phyloP scores from a whole-genome alignment of 306 rosid species.

The Cucurbita ficifolia region DNA sequence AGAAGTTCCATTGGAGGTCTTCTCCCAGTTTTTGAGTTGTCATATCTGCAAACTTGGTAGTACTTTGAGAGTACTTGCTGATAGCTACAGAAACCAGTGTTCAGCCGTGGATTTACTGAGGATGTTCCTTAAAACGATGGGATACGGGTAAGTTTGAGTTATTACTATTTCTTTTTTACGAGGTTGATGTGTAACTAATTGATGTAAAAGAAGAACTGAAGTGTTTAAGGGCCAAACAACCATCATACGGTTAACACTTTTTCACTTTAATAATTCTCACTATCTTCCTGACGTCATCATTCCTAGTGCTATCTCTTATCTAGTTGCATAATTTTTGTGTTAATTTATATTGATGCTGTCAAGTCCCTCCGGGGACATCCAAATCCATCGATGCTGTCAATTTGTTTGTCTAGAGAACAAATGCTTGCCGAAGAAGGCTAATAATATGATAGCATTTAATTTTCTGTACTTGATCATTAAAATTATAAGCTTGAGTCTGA shows the following conservation, averaged over 20 bases:
- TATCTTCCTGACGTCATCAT: neutral
- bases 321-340: neutral
- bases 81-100: slow-evolving; percentile 73
- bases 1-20: slow-evolving; percentile 66
- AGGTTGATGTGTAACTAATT: neutral
- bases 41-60: slow-evolving; percentile 55
- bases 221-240: neutral
- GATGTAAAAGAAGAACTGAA: neutral
- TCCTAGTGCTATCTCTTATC: neutral
- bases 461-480: neutral
- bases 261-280: neutral
- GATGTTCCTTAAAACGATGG: slow-evolving; percentile 76
- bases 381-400: neutral
- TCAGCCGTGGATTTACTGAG: slow-evolving; percentile 67
- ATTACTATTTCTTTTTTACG: neutral
- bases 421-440: neutral
- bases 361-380: too few species aligned
- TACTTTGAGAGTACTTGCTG: slow-evolving; percentile 58
- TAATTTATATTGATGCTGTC: neutral
- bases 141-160: slow-evolving; percentile 45
- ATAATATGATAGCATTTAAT: neutral
- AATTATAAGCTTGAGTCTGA: neutral
- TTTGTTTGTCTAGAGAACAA: neutral
- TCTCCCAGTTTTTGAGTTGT: slow-evolving; percentile 57
- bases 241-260: neutral